phyloP scores from a whole-genome alignment of 768 basidiomycete genomes.

The Lentinus tigrinus region DNA sequence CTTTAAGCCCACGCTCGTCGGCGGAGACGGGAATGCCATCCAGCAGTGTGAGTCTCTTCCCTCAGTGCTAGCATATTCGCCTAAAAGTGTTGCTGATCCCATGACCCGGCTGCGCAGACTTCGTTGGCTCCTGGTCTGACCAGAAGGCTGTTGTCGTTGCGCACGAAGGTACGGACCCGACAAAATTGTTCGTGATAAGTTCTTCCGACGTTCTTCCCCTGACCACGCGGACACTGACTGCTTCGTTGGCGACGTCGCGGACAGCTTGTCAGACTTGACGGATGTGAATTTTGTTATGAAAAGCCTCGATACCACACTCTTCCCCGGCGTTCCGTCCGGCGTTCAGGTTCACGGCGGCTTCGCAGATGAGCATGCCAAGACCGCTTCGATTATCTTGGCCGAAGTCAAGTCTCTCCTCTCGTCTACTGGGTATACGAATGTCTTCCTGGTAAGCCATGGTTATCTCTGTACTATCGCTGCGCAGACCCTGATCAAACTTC shows the following conservation, averaged over 20 bases:
- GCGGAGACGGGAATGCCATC: conserved; percentile 48
- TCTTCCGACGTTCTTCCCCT: not conserved
- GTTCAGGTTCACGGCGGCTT: conserved; percentile 57
- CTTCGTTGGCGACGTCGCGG: not conserved
- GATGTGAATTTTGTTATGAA: conserved; percentile 43
- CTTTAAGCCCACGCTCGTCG: conserved; percentile 41
- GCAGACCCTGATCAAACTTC: not conserved
- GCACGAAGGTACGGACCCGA: conserved; percentile 62
- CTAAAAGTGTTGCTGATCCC: not conserved
- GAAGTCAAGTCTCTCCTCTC: conserved; percentile 43
- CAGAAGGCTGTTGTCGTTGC: conserved; percentile 55
- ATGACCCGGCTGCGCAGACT: conserved; percentile 34
- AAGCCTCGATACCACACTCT: conserved; percentile 43
- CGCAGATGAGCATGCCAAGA: conserved; percentile 46
- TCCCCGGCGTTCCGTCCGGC: conserved; percentile 49
- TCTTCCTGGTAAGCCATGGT: conserved; percentile 38
- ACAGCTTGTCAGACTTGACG: conserved; percentile 50
- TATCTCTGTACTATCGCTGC: not conserved
- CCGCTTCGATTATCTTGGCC: conserved; percentile 42
- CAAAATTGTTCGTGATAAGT: conserved; percentile 41
- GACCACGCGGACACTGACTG: not conserved
- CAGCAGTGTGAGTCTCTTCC: conserved; percentile 43
- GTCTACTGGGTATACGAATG: conserved; percentile 35
- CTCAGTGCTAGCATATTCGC: not conserved
- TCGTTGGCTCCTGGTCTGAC: conserved; percentile 55